Percentiles rank a stretch among this genome's conserved stretches.
phyloP scores from a whole-genome alignment of 371 early-diverging fungal species.

The Mucor velutinosus region DNA sequence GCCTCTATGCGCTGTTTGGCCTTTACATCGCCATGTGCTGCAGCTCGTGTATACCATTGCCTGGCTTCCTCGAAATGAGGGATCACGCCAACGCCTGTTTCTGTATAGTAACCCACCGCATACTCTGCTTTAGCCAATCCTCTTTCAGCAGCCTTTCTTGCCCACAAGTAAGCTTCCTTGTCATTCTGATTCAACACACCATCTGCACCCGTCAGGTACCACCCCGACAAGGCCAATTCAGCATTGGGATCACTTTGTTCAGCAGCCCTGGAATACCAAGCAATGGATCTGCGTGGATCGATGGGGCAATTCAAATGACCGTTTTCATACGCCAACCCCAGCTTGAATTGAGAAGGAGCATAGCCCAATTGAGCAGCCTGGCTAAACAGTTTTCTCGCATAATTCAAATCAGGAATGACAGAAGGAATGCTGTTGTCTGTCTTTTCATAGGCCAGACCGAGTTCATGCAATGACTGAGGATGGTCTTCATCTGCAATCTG shows the following conservation, averaged over 20 bases:
- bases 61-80: conserved; percentile 69
- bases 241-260: conserved; percentile 81
- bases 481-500: conserved; percentile 84
- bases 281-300: conserved; percentile 86
- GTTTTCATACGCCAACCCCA: conserved; percentile 94
- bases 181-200: conserved; percentile 77
- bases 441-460: conserved; percentile 79
- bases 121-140: conserved; percentile 81
- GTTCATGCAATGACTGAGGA: conserved; percentile 92
- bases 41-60: conserved; percentile 73
- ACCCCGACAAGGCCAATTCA: conserved; percentile 82
- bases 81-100: conserved; percentile 78
- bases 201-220: conserved; percentile 83
- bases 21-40: conserved; percentile 69
- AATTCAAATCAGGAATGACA: conserved; percentile 79
- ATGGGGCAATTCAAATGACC: conserved; percentile 82
- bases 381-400: conserved; percentile 85
- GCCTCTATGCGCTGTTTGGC: conserved; percentile 70
- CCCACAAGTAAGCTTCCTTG: conserved; percentile 87
- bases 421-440: conserved; percentile 50
- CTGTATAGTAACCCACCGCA: conserved; percentile 83
- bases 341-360: conserved; percentile 87
- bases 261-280: conserved; percentile 95
- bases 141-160: conserved; percentile 79
- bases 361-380: conserved; percentile 92